Evolutionary conservation across 768 basidiomycete species (phyloP).

Genomic region (Xerocomellus intermedius): DNA sequence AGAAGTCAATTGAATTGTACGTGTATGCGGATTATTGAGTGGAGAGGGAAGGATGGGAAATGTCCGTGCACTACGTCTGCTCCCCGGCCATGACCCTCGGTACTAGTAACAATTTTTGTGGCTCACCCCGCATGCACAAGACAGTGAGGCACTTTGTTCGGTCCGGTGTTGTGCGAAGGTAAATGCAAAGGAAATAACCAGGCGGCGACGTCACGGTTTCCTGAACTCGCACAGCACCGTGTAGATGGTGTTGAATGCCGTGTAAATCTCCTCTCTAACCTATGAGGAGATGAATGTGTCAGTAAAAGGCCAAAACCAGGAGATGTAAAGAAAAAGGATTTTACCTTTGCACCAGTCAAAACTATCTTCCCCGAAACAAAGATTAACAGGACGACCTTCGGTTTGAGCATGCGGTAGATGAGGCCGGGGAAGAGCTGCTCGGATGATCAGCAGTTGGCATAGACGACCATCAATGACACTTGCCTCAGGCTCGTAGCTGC

Average conservation of each 20-base stretch:
- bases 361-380: constrained; percentile 99
- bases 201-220: constrained; percentile 53
- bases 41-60: constrained; percentile 30
- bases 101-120: constrained; percentile 22
- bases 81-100: constrained; percentile 31
- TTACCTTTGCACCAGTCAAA: constrained; percentile 97
- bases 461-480: constrained; percentile 23
- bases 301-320: constrained; percentile 34
- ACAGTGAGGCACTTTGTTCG: not conserved
- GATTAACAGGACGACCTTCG: constrained; percentile 96
- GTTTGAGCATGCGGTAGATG: constrained; percentile 99
- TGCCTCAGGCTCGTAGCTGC: constrained; percentile 97
- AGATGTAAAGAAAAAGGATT: constrained; percentile 7
- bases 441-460: not conserved
- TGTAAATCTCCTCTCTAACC: constrained; percentile 99
- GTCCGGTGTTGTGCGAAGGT: not conserved
- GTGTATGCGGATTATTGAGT: constrained; percentile 27
- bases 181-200: not conserved
- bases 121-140: not conserved
- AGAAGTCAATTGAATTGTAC: constrained; percentile 22
- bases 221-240: constrained; percentile 95
- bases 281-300: constrained; percentile 41
- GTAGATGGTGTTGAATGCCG: constrained; percentile 99
- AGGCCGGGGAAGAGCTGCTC: constrained; percentile 93
- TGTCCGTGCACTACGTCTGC: constrained; percentile 39